Percentiles rank a stretch among this genome's conserved stretches.
Conservation (phyloP, 768 basidiomycete genomes). For the Sporobolomyces phaffii region DNA sequence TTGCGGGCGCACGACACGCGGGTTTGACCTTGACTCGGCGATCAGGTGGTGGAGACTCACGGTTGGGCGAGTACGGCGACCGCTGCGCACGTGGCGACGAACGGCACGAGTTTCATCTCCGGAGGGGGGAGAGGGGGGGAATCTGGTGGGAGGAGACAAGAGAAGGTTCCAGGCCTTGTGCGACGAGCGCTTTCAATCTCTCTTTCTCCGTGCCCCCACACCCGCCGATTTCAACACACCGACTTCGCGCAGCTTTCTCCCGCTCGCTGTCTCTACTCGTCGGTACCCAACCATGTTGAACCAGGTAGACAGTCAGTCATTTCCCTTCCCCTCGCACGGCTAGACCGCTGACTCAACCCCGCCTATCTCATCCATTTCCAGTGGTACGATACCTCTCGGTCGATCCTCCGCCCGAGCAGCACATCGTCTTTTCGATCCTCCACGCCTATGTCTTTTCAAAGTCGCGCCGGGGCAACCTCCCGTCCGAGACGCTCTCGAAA, state of each 20-base stretch:
- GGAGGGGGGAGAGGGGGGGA: background rate
- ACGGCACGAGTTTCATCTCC: constrained; percentile 11
- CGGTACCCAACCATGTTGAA: constrained; percentile 17
- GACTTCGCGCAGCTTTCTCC: background rate
- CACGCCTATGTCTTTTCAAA: constrained; percentile 36
- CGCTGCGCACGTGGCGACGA: constrained; percentile 11
- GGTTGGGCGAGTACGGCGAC: constrained; percentile 20
- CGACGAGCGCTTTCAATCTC: too few relatives aligned
- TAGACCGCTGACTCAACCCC: too few relatives aligned
- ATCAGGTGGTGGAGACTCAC: background rate
- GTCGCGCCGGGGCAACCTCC: constrained; percentile 28
- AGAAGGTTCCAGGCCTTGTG: background rate
- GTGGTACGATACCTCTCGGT: constrained; percentile 20
- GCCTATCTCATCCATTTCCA: background rate
- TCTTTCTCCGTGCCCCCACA: background rate
- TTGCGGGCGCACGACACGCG: too few relatives aligned
- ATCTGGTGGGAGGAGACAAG: background rate
- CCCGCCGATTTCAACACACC: too few relatives aligned
- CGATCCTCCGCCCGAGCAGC: constrained; percentile 11
- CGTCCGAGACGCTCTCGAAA: constrained; percentile 32
- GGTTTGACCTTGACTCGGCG: too few relatives aligned
- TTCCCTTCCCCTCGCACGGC: background rate
- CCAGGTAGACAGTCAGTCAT: constrained; percentile 27
- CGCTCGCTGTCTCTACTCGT: background rate
- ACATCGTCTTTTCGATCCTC: constrained; percentile 31